A percentile compares a stretch with the other conserved stretches of the same genome.
Conservation (phyloP, 352 stramenopile species). For the Blastocystis sp. region DNA sequence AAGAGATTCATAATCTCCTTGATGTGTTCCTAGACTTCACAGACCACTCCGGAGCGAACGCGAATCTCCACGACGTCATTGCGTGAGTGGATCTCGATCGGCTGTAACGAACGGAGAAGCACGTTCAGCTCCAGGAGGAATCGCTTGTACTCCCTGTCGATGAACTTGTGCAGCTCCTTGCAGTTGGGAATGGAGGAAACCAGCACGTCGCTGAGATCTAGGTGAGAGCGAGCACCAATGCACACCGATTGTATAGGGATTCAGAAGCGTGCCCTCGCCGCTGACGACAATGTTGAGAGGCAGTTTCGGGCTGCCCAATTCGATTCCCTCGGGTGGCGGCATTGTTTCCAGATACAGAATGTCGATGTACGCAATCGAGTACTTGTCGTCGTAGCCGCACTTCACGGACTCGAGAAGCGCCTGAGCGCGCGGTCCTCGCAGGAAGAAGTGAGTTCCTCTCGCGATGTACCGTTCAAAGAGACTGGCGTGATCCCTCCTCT, state of each 20-base stretch:
- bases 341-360: slow-evolving; percentile 6
- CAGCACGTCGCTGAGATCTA: slow-evolving; percentile 12
- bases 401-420: slow-evolving; percentile 24
- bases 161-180: slow-evolving; percentile 42
- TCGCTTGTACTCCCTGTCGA: slow-evolving; percentile 24
- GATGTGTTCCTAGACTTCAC: not conserved
- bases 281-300: not conserved
- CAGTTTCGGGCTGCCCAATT: not conserved
- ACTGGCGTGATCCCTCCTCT: not conserved
- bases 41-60: not conserved
- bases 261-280: not conserved
- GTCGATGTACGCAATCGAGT: slow-evolving; percentile 44
- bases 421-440: slow-evolving; percentile 16
- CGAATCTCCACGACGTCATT: not conserved
- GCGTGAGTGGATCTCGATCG: not conserved
- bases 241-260: slow-evolving; percentile 16
- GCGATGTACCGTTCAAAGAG: slow-evolving; percentile 8
- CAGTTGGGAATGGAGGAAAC: slow-evolving; percentile 20
- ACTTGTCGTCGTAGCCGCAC: slow-evolving; percentile 40
- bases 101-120: not conserved
- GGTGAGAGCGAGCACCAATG: not conserved
- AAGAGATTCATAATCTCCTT: slow-evolving; percentile 53
- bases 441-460: slow-evolving; percentile 14
- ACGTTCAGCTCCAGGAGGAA: slow-evolving; percentile 30
- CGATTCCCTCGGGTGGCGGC: not conserved